phyloP scores from a whole-genome alignment of 768 basidiomycete species.

The Tylopilus sp. region DNA sequence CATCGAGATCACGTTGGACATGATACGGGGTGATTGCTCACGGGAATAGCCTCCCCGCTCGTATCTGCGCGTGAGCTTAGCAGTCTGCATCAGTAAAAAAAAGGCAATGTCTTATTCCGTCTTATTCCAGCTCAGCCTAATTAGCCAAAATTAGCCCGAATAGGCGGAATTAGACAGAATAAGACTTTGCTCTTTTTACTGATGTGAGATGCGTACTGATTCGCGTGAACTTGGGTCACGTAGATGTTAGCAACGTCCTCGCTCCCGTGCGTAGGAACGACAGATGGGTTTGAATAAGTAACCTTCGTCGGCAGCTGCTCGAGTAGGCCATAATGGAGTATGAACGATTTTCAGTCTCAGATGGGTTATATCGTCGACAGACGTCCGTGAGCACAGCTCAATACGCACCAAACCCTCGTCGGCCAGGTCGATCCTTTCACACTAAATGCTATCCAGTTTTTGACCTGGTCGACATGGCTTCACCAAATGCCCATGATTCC shows the following conservation, averaged over 20 bases:
- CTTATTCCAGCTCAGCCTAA: too few species aligned
- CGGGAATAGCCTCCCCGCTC: slow-evolving; percentile 49
- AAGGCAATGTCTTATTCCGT: too few species aligned
- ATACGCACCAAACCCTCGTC: slow-evolving; percentile 34
- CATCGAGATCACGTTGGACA: slow-evolving; percentile 51
- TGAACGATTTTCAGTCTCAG: slow-evolving; percentile 46
- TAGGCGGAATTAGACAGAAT: too few species aligned
- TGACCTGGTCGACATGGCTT: background rate
- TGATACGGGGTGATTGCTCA: slow-evolving; percentile 41
- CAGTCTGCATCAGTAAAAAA: too few species aligned
- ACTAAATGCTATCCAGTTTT: slow-evolving; percentile 12
- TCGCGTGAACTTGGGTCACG: slow-evolving; percentile 39
- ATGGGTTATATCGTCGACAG: too few species aligned
- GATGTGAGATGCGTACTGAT: too few species aligned
- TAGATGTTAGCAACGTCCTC: slow-evolving; percentile 61
- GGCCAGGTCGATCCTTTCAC: slow-evolving; percentile 17
- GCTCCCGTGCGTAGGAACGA: slow-evolving; percentile 65
- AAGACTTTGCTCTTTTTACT: too few species aligned
- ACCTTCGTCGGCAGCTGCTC: slow-evolving; percentile 49
- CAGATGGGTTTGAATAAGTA: slow-evolving; percentile 55
- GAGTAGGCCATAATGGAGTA: slow-evolving; percentile 70
- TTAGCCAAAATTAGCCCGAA: too few species aligned
- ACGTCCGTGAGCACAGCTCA: background rate
- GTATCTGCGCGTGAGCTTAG: too few species aligned
- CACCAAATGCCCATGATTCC: background rate